A percentile compares a stretch with the other conserved stretches of the same genome.
These are phyloP conservation scores for Aleurites moluccanus DNA, from an alignment of 441 rosid genomes.

Conservation along the genomic window DNA sequence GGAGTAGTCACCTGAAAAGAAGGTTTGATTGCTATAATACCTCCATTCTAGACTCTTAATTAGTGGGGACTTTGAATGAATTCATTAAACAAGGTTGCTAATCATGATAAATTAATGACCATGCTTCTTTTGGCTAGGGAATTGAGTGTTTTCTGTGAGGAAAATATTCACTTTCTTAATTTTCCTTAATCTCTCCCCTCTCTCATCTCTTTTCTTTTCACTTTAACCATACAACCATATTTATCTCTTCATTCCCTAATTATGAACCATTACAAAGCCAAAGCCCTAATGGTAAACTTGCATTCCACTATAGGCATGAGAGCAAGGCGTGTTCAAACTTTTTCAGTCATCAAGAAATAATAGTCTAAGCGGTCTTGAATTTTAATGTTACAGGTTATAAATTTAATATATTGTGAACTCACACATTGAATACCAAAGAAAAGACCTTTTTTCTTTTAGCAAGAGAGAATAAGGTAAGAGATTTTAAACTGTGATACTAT, in stretches of 20 bases:
- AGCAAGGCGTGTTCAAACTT: no score
- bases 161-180: neutral
- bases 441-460: no score
- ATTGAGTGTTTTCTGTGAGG: neutral
- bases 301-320: no score
- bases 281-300: neutral
- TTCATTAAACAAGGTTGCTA: neutral
- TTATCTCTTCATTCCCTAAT: constrained; percentile 12
- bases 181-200: neutral
- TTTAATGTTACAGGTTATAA: no score
- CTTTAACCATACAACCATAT: neutral
- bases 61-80: constrained; percentile 13
- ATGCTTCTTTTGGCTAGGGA: neutral
- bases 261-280: constrained; percentile 6
- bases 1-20: constrained; percentile 4
- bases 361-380: no score
- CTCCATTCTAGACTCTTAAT: constrained; percentile 14
- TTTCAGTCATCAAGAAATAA: no score
- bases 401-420: no score
- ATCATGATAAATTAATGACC: neutral
- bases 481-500: neutral
- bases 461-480: neutral
- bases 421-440: no score
- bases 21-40: constrained; percentile 13
- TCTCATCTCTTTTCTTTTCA: neutral